A percentile compares a stretch with the other conserved stretches of the same genome.
These are phyloP conservation scores for Ganoderma sp. DNA, from an alignment of 1,284 basidiomycete species.

Conservation along the genomic window DNA sequence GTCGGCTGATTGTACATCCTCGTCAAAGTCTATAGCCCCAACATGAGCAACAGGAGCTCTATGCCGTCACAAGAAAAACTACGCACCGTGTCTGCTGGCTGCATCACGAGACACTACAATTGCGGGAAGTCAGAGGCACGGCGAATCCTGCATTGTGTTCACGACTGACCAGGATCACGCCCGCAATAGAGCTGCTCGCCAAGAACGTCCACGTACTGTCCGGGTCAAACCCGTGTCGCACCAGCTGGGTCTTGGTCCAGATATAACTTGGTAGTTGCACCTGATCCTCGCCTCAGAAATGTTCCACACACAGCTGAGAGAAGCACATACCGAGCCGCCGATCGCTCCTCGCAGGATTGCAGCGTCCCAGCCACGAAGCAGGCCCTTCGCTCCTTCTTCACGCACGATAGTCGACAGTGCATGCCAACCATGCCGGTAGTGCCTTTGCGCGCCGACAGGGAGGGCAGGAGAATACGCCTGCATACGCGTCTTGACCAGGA, in stretches of 20 bases:
- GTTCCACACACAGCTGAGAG: too few relatives aligned
- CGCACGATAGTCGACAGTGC: slow-evolving; percentile 80
- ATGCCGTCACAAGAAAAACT: background rate
- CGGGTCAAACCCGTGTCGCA: slow-evolving; percentile 63
- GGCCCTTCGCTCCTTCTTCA: background rate
- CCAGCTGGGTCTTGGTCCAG: slow-evolving; percentile 79
- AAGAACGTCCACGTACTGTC: slow-evolving; percentile 86
- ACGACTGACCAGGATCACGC: background rate
- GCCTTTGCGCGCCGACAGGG: slow-evolving; percentile 86
- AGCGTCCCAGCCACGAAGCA: slow-evolving; percentile 88
- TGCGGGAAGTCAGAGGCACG: rapidly evolving
- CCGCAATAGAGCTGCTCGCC: slow-evolving; percentile 81
- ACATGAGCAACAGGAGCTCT: background rate
- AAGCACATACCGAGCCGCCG: slow-evolving; percentile 64
- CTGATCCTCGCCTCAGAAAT: slow-evolving; percentile 41
- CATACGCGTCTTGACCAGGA: slow-evolving; percentile 96
- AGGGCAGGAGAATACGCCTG: slow-evolving; percentile 93
- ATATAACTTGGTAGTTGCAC: slow-evolving; percentile 95
- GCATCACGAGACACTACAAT: background rate
- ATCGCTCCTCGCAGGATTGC: slow-evolving; percentile 84
- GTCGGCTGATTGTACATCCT: slow-evolving; percentile 2
- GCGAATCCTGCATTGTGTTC: background rate
- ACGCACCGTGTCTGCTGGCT: background rate
- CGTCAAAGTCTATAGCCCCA: background rate
- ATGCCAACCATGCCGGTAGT: slow-evolving; percentile 77